These are phyloP conservation scores for Fusarium sarcochroum DNA, from an alignment of 2,329 filamentous ascomycete species.

Conservation along the genomic window DNA sequence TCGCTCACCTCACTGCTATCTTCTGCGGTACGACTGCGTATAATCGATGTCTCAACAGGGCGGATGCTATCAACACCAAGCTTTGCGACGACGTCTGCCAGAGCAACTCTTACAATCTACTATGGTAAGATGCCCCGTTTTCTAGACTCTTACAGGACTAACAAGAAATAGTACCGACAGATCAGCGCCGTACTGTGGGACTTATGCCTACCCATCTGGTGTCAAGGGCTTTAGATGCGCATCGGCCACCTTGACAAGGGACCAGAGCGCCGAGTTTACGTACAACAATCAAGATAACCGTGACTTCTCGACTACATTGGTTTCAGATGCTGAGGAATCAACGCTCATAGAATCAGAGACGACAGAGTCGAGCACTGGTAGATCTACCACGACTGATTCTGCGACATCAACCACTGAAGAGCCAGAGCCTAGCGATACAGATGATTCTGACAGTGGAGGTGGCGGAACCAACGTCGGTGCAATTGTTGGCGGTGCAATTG, in stretches of 20 bases:
- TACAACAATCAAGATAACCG: constrained; percentile 18
- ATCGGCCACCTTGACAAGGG: neutral
- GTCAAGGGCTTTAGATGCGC: constrained; percentile 30
- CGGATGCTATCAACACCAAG: neutral
- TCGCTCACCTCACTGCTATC: neutral
- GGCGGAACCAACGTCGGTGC: constrained; percentile 20
- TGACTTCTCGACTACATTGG: neutral
- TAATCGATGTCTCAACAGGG: constrained; percentile 4
- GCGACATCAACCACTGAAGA: neutral
- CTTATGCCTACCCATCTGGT: constrained; percentile 21
- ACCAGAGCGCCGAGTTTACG: constrained; percentile 21
- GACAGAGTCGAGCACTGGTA: neutral
- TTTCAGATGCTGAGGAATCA: neutral
- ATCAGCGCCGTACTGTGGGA: constrained; percentile 29
- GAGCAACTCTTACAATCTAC: constrained; percentile 32
- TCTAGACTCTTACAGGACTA: accelerated
- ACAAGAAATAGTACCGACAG: constrained; percentile 14
- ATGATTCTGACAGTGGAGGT: neutral
- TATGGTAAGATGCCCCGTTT: constrained; percentile 9
- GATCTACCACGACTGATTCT: neutral
- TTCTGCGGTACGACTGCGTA: constrained; percentile 13
- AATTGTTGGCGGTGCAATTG: constrained; percentile 29
- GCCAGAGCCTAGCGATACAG: neutral
- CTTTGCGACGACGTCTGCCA: constrained; percentile 35
- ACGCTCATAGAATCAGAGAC: neutral